Evolutionary conservation across 345 rosid species (phyloP).

Genomic region (Sisymbrium irio): DNA sequence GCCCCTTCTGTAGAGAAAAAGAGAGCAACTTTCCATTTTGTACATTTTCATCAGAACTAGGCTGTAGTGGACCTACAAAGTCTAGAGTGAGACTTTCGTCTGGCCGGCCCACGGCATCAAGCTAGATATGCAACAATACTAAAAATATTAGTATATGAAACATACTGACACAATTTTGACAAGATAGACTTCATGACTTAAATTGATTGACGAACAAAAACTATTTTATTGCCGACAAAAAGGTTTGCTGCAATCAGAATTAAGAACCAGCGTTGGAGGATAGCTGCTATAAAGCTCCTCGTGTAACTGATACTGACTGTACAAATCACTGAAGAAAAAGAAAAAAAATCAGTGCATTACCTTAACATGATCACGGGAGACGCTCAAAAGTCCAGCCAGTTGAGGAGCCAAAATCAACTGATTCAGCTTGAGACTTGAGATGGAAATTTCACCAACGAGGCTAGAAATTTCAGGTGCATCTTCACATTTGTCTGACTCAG

Average conservation of each 20-base stretch:
- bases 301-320: constrained; percentile 16
- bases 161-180: constrained; percentile 1
- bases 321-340: not conserved
- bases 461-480: constrained; percentile 34
- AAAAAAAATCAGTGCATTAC: constrained; percentile 40
- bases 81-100: constrained; percentile 90
- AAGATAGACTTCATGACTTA: not conserved
- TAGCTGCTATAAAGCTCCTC: constrained; percentile 13
- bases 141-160: constrained; percentile 4
- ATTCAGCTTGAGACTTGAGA: constrained; percentile 88
- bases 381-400: constrained; percentile 71
- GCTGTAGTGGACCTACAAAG: constrained; percentile 64
- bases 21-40: constrained; percentile 72
- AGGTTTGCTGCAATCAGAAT: not conserved
- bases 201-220: not conserved
- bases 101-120: constrained; percentile 85
- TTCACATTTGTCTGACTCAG: constrained; percentile 33
- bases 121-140: constrained; percentile 48
- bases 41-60: constrained; percentile 47
- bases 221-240: not conserved
- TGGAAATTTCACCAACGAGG: constrained; percentile 80
- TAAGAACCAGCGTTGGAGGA: not conserved
- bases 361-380: constrained; percentile 73
- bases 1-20: constrained; percentile 88
- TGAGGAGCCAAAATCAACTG: constrained; percentile 93